phyloP scores from a whole-genome alignment of 495 filamentous ascomycete species.

The Corynascus novoguineensis region DNA sequence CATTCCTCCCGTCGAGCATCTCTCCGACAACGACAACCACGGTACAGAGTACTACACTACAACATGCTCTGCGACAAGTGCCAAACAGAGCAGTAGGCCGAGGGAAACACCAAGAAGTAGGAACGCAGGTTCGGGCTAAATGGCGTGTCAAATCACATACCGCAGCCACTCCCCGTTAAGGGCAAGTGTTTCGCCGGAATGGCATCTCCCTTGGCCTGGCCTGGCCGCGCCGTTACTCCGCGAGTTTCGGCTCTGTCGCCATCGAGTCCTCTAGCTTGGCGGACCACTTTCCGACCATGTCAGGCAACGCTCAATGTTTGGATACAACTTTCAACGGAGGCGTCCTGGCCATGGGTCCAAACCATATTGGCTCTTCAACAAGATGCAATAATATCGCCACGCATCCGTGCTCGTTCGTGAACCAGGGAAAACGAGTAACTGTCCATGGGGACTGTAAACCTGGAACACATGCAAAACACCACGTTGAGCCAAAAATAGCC shows the following conservation, averaged over 20 bases:
- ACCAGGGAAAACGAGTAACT: conserved; percentile 4
- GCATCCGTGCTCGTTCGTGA: conserved; percentile 17
- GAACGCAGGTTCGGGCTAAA: neutral
- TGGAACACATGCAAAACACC: conserved; percentile 12
- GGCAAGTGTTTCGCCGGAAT: neutral
- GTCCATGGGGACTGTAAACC: neutral
- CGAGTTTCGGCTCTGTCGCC: conserved; percentile 9
- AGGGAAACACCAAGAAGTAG: neutral
- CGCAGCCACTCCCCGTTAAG: neutral
- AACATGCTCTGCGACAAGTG: conserved; percentile 2
- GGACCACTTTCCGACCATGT: conserved; percentile 14
- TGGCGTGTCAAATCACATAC: neutral
- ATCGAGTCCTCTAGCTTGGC: conserved; percentile 15
- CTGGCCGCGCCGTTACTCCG: neutral
- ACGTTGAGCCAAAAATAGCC: conserved; percentile 33
- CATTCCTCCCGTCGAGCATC: neutral
- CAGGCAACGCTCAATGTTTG: conserved; percentile 12
- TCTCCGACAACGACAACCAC: neutral
- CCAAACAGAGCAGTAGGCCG: neutral
- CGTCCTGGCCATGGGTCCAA: conserved; percentile 12
- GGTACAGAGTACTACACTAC: neutral
- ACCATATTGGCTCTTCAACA: conserved; percentile 14
- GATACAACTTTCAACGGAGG: conserved; percentile 16
- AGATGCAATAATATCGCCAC: conserved; percentile 9
- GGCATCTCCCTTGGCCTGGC: neutral